Percentiles rank a stretch among this genome's conserved stretches.
Evolutionary conservation across 2,329 filamentous ascomycete genomes (phyloP).

Genomic region (Fusarium sp.): DNA sequence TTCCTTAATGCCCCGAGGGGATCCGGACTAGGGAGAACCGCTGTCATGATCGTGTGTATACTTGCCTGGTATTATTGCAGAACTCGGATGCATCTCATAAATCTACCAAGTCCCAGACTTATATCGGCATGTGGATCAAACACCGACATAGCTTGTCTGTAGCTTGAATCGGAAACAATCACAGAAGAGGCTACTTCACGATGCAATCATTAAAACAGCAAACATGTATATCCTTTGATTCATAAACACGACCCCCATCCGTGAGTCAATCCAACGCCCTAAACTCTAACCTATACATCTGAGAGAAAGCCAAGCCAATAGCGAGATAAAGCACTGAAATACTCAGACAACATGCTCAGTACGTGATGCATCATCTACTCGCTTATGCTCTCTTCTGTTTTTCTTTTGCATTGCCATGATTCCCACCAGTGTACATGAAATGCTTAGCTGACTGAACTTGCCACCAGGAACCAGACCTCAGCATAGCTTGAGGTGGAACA

Average conservation of each 20-base stretch:
- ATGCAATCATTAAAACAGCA: constrained; percentile 7
- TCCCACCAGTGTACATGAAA: constrained; percentile 26
- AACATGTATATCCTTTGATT: constrained; percentile 27
- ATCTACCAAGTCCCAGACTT: background rate
- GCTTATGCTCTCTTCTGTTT: constrained; percentile 22
- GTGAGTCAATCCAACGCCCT: constrained; percentile 55
- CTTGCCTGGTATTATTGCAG: background rate
- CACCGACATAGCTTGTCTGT: background rate
- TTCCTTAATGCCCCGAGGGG: background rate
- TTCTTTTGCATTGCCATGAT: constrained; percentile 24
- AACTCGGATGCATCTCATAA: background rate
- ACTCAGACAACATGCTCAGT: background rate
- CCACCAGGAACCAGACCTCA: background rate
- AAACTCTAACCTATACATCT: constrained; percentile 55
- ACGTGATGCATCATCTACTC: constrained; percentile 38
- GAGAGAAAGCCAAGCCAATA: background rate
- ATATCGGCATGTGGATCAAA: background rate
- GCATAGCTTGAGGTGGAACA: constrained; percentile 42
- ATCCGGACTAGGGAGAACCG: background rate
- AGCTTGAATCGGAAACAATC: background rate
- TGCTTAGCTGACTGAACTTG: constrained; percentile 16
- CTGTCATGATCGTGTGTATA: constrained; percentile 18
- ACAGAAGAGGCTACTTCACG: background rate
- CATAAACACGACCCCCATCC: constrained; percentile 28
- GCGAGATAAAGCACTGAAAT: background rate